These are phyloP conservation scores for Colletotrichum limetticola DNA, from an alignment of 2,329 filamentous ascomycete genomes.

Conservation along the genomic window DNA sequence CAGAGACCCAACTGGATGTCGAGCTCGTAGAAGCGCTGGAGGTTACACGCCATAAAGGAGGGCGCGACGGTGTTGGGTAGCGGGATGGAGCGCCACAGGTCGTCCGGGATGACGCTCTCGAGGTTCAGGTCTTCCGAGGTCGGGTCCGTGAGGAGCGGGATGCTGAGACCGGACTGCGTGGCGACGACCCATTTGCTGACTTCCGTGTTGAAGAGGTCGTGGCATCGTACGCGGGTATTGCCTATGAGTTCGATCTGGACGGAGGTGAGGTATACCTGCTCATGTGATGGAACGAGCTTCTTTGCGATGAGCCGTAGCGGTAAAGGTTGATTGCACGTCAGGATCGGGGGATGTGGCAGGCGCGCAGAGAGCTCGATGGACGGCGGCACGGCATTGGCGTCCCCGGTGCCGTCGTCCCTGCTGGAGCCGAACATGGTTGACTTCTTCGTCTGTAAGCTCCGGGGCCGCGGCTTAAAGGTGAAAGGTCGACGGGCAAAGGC, in stretches of 20 bases:
- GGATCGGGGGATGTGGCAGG: slow-evolving; percentile 85
- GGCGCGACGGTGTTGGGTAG: slow-evolving; percentile 90
- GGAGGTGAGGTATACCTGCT: slow-evolving; percentile 79
- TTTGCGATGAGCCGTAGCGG: slow-evolving; percentile 84
- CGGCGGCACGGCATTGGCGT: slow-evolving; percentile 61
- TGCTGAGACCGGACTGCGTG: slow-evolving; percentile 76
- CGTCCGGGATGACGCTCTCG: slow-evolving; percentile 76
- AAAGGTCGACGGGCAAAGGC: slow-evolving; percentile 83
- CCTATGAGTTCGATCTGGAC: slow-evolving; percentile 86
- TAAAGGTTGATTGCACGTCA: slow-evolving; percentile 89
- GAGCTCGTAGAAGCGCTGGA: slow-evolving; percentile 83
- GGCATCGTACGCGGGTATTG: slow-evolving; percentile 81
- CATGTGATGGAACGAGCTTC: slow-evolving; percentile 75
- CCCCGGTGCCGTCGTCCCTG: slow-evolving; percentile 33
- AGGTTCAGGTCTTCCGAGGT: slow-evolving; percentile 68
- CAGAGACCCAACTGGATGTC: slow-evolving; percentile 83
- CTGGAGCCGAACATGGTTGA: slow-evolving; percentile 67
- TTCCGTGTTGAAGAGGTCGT: slow-evolving; percentile 78
- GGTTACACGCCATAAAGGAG: slow-evolving; percentile 89
- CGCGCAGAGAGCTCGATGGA: slow-evolving; percentile 82
- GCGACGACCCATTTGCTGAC: slow-evolving; percentile 80
- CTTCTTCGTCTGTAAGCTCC: slow-evolving; percentile 58
- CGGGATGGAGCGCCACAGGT: slow-evolving; percentile 76
- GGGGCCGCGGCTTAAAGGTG: slow-evolving; percentile 59
- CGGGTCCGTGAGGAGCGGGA: slow-evolving; percentile 70